These are phyloP conservation scores for Solanum raphanifolium DNA, from an alignment of 257 asterid species.

Conservation along the genomic window DNA sequence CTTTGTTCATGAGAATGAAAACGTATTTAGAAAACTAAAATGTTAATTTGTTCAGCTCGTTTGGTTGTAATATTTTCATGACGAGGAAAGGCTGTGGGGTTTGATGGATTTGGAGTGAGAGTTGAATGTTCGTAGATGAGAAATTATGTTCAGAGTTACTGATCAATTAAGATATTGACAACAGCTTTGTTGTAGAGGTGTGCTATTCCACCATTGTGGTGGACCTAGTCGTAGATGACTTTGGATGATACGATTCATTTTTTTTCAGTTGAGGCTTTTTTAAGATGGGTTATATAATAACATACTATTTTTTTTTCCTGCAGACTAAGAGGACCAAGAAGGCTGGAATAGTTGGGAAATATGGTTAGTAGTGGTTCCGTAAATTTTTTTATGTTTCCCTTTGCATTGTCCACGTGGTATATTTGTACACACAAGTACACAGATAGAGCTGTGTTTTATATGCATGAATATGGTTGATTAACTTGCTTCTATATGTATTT, in stretches of 20 bases:
- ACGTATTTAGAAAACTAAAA: neutral
- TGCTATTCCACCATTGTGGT: neutral
- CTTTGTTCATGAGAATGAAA: neutral
- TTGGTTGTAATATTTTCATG: neutral
- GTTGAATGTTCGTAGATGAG: neutral
- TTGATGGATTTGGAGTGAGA: neutral
- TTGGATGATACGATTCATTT: neutral
- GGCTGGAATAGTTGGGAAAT: slow-evolving; percentile 9
- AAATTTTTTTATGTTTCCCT: neutral
- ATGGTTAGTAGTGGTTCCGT: neutral
- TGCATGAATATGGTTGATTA: neutral
- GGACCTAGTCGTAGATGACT: neutral
- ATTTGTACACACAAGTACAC: neutral
- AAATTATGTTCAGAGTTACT: neutral
- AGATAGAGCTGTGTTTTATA: neutral
- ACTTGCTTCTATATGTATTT: neutral
- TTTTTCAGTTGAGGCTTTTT: neutral
- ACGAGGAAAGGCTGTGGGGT: neutral
- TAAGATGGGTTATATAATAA: neutral
- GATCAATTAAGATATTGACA: neutral
- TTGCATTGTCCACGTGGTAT: neutral
- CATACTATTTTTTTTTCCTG: neutral
- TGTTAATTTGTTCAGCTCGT: neutral
- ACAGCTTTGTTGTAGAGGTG: neutral
- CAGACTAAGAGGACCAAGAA: slow-evolving; percentile 13